These are phyloP conservation scores for Talaromyces trachyspermus DNA, from an alignment of 495 filamentous ascomycete species.

Conservation along the genomic window DNA sequence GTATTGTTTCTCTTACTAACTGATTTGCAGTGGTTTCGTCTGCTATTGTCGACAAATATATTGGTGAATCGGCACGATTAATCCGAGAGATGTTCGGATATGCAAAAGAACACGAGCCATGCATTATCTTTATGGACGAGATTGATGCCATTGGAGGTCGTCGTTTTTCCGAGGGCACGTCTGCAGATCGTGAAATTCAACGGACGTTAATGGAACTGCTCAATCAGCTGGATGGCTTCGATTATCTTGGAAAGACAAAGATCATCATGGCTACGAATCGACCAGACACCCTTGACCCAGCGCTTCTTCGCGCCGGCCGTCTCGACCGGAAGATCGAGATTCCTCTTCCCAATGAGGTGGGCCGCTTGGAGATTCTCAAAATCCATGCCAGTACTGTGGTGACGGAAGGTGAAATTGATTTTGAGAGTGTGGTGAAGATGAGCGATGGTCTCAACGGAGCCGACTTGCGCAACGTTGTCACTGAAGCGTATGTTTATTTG, in stretches of 20 bases:
- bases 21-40: slow-evolving; percentile 93
- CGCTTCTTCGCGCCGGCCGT: slow-evolving; percentile 85
- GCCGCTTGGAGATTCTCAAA: slow-evolving; percentile 95
- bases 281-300: slow-evolving; percentile 95
- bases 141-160: slow-evolving; percentile 98
- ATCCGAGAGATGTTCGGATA: slow-evolving; percentile 99
- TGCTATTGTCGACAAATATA: slow-evolving; percentile 99
- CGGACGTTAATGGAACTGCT: slow-evolving; percentile 98
- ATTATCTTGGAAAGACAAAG: slow-evolving; percentile 98
- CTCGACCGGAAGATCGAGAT: slow-evolving; percentile 99
- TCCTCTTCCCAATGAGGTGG: slow-evolving; percentile 97
- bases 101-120: slow-evolving; percentile 98
- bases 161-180: slow-evolving; percentile 97
- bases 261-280: slow-evolving; percentile 99
- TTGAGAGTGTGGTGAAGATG: slow-evolving; percentile 99
- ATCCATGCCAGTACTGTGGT: slow-evolving; percentile 86
- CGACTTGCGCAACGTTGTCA: slow-evolving; percentile 95
- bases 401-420: slow-evolving; percentile 93
- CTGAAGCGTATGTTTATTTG: slow-evolving; percentile 76
- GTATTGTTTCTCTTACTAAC: too few relatives aligned
- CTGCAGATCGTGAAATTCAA: slow-evolving; percentile 97
- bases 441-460: slow-evolving; percentile 96
- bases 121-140: slow-evolving; percentile 99
- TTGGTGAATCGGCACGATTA: slow-evolving; percentile 93
- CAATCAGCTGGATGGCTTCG: slow-evolving; percentile 98